Base-by-base conservation (phyloP, 2,329 filamentous ascomycete species). In the Colletotrichum tropicale region DNA sequence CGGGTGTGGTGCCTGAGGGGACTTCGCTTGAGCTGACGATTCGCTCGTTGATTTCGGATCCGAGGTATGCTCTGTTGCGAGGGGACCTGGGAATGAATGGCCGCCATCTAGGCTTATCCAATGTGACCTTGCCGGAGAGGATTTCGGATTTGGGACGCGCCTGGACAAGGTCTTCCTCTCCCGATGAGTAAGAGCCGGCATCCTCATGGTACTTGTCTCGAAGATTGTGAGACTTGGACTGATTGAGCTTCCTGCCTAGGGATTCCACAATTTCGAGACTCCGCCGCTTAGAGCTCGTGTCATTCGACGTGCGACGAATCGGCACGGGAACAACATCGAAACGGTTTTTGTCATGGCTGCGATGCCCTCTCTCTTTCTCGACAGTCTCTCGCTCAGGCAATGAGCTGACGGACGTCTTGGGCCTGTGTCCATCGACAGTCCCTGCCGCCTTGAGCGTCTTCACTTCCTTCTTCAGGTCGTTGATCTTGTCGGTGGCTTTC, bases 401-500 rank as follows among this genome's bases (percentile, higher is more conserved):
- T 15, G 58, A 52, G 24, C 43, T 52, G 24, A 68, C 32, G 5
- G 67, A 70, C 18, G 58, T 24, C 24, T 72, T 75, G 10, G 65
- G n/a, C n/a, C 24, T 76, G 10, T 67, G 24, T 2, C 34, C 71
- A 28, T 76, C 71, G 77, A 55, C 76, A 16, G 73, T 74, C 12
- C 77, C 78, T 13, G 76, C 78, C 13, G 76, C 79, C 79, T 88
- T 89, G 4, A 91, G 82, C 1, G 82, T 82, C 74, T 85, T 86
- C 52, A 91, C 81, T 77, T 91, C 88, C 78, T 88, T 89, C 81
- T 89, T 90, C 9, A 93, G 86, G 58, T 89, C 86, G 10, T 87
- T 83, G 75, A 92, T 91, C 81, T 91, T 91, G 52, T 87, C 85
- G 74, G 92, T 90, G 71, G 91, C 90, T 77, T 88, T 88, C 69